Evolutionary conservation across 345 rosid species (phyloP).

Genomic region (Acer saccharum): DNA sequence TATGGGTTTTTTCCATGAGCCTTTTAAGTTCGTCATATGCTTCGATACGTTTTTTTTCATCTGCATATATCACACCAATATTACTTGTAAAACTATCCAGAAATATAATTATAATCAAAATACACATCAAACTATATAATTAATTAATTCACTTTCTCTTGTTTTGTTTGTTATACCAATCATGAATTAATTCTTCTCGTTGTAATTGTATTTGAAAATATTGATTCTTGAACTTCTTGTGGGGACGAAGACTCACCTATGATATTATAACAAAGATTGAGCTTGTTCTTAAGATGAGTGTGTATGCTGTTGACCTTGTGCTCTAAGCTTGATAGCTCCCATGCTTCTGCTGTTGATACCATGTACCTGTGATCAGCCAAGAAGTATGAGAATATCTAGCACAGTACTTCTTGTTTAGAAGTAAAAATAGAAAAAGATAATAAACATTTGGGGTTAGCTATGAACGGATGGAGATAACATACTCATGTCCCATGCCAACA

Average conservation of each 20-base stretch:
- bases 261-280: constrained; percentile 37
- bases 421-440: no score
- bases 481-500: constrained; percentile 55
- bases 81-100: background rate
- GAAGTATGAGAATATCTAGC: no score
- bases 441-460: no score
- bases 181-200: no score
- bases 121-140: no score
- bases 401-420: no score
- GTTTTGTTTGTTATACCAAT: no score
- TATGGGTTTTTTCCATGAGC: constrained; percentile 50
- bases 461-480: constrained; percentile 16
- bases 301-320: no score
- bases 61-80: constrained; percentile 33
- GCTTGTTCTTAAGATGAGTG: constrained; percentile 38
- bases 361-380: constrained; percentile 27
- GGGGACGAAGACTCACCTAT: constrained; percentile 49
- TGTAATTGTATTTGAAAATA: no score
- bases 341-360: constrained; percentile 51
- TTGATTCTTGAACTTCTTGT: no score
- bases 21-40: constrained; percentile 39
- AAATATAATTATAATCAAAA: no score
- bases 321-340: constrained; percentile 41
- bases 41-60: constrained; percentile 46
- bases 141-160: no score